phyloP scores from a whole-genome alignment of 2,329 filamentous ascomycete species.

The Akanthomyces uredinophilus region DNA sequence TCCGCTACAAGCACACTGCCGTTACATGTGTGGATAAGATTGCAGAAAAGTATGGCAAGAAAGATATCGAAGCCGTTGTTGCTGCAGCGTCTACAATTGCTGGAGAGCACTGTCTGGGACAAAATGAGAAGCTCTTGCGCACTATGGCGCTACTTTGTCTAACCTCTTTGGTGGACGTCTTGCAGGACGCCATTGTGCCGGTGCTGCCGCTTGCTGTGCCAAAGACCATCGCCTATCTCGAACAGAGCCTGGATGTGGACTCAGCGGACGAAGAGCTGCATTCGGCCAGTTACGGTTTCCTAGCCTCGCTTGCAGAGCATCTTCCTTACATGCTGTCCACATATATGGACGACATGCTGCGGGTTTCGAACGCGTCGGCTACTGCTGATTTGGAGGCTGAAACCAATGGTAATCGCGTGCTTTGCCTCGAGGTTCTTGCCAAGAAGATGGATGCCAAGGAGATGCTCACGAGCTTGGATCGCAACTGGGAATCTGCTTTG shows the following conservation, averaged over 20 bases:
- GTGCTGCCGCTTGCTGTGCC: constrained; percentile 73
- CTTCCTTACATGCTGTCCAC: constrained; percentile 85
- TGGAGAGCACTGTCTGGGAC: constrained; percentile 69
- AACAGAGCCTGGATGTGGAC: constrained; percentile 51
- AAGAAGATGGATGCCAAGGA: constrained; percentile 71
- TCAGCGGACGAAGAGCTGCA: constrained; percentile 61
- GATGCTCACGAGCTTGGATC: constrained; percentile 67
- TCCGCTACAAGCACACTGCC: constrained; percentile 75
- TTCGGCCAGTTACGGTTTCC: constrained; percentile 74
- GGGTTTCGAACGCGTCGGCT: constrained; percentile 68
- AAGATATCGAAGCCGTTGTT: constrained; percentile 71
- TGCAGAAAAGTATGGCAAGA: constrained; percentile 91
- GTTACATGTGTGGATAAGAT: constrained; percentile 91
- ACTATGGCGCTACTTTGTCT: constrained; percentile 85
- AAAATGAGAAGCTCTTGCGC: constrained; percentile 65
- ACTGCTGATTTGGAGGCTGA: constrained; percentile 55
- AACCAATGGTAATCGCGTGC: constrained; percentile 58
- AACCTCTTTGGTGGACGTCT: constrained; percentile 80
- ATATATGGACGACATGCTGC: constrained; percentile 67
- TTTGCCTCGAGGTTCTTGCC: constrained; percentile 70
- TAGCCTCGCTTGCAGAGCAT: constrained; percentile 74
- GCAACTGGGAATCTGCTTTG: constrained; percentile 65
- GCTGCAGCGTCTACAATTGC: constrained; percentile 73
- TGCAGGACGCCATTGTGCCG: constrained; percentile 80
- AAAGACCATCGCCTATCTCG: constrained; percentile 65